A percentile compares a stretch with the other conserved stretches of the same genome.
phyloP scores from a whole-genome alignment of 257 asterid genomes.

The Striga asiatica region DNA sequence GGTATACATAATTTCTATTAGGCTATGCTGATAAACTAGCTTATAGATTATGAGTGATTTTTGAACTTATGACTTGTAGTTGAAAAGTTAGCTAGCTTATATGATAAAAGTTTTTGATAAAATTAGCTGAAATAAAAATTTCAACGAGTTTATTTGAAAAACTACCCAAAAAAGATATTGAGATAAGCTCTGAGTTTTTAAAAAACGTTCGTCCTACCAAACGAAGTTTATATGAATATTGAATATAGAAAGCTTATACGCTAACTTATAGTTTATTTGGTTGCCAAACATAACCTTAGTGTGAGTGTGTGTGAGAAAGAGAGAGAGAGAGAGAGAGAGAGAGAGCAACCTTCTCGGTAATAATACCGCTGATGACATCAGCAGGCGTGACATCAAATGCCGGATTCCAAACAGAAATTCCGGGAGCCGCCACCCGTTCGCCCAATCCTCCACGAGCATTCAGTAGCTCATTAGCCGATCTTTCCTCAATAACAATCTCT shows the following conservation, averaged over 20 bases:
- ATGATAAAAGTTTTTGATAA: too few relatives aligned
- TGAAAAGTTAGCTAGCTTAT: too few relatives aligned
- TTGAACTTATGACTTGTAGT: too few relatives aligned
- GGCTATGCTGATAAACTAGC: too few relatives aligned
- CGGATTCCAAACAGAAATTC: constrained; percentile 92
- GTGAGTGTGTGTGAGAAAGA: constrained; percentile 21
- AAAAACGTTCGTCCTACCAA: too few relatives aligned
- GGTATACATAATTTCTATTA: too few relatives aligned
- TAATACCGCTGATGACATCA: constrained; percentile 49
- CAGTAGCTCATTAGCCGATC: constrained; percentile 73
- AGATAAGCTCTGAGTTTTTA: background rate
- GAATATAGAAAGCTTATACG: constrained; percentile 5
- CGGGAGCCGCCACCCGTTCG: constrained; percentile 92
- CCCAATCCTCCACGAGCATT: constrained; percentile 81
- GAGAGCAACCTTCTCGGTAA: constrained; percentile 73
- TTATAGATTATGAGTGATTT: too few relatives aligned
- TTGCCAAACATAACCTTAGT: too few relatives aligned
- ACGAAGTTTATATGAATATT: background rate
- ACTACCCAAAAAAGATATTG: too few relatives aligned
- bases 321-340: constrained; percentile 21
- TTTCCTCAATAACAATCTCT: constrained; percentile 82
- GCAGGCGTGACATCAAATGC: constrained; percentile 98
- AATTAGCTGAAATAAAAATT: too few relatives aligned
- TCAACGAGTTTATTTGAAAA: too few relatives aligned
- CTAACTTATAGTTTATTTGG: too few relatives aligned